phyloP scores from a whole-genome alignment of 2,329 filamentous ascomycete genomes.

The Pestalotiopsis sp. region DNA sequence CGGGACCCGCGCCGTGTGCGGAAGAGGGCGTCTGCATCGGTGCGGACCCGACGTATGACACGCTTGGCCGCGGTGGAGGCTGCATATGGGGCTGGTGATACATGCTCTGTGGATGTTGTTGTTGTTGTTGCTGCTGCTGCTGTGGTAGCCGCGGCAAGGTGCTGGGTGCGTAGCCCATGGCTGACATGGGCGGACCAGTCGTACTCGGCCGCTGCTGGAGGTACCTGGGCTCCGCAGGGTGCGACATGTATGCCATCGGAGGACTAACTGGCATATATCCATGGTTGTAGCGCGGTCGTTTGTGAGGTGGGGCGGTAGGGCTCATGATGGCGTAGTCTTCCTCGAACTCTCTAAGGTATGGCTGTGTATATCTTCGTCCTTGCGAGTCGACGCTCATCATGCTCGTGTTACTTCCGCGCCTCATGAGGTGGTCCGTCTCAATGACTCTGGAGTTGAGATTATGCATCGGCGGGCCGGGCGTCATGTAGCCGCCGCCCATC shows the following conservation, averaged over 20 bases:
- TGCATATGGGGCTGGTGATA: constrained; percentile 16
- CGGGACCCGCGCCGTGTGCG: constrained; percentile 22
- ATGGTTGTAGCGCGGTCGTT: constrained; percentile 35
- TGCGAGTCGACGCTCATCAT: constrained; percentile 57
- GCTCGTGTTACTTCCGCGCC: constrained; percentile 31
- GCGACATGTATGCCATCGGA: constrained; percentile 35
- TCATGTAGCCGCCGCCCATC: constrained; percentile 1
- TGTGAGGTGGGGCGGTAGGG: constrained; percentile 28
- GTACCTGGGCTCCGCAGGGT: constrained; percentile 29
- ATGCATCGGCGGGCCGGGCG: constrained; percentile 22
- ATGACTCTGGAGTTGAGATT: constrained; percentile 29
- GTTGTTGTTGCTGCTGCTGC: constrained; percentile 16
- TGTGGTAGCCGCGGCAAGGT: constrained; percentile 26
- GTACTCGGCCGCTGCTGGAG: constrained; percentile 31
- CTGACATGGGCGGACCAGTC: constrained; percentile 26
- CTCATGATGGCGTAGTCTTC: constrained; percentile 39
- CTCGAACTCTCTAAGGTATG: constrained; percentile 41
- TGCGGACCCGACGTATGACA: constrained; percentile 36
- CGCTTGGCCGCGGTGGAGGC: constrained; percentile 48
- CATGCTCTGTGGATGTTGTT: constrained; percentile 16
- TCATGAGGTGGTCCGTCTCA: constrained; percentile 30
- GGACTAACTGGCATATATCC: constrained; percentile 41
- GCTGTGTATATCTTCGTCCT: constrained; percentile 61
- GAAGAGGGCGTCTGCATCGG: neutral
- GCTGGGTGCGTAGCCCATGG: constrained; percentile 30